phyloP scores from a whole-genome alignment of 78 protist genomes.

The slime mould (Dictyostelium discoideum) region DNA sequence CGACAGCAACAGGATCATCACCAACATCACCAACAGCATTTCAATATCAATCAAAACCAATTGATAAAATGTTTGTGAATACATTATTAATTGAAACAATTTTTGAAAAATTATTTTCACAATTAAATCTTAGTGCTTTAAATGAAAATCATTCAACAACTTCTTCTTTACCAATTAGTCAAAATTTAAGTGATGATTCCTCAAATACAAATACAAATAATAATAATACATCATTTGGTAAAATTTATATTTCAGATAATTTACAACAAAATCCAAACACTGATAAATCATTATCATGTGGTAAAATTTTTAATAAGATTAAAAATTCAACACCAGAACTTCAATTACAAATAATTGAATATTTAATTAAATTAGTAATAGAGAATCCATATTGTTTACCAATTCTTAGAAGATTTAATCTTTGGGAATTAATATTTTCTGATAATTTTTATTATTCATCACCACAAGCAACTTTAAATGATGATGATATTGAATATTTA shows the following conservation, averaged over 20 bases:
- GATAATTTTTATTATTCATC: conserved; percentile 30
- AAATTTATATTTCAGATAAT: background rate
- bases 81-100: conserved; percentile 26
- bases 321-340: conserved; percentile 39
- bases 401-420: conserved; percentile 8
- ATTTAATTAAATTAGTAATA: background rate
- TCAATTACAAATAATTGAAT: conserved; percentile 45
- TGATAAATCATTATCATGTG: background rate
- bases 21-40: background rate
- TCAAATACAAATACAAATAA: background rate
- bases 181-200: background rate
- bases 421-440: conserved; percentile 30
- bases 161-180: background rate
- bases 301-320: conserved; percentile 3
- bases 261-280: background rate
- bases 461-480: background rate
- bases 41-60: background rate
- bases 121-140: background rate
- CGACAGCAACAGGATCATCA: background rate
- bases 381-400: conserved; percentile 1
- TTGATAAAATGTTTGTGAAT: conserved; percentile 44
- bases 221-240: background rate
- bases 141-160: conserved; percentile 20
- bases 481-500: background rate
- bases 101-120: conserved; percentile 14